These are phyloP conservation scores for Colletotrichum sp. DNA, from an alignment of 2,329 filamentous ascomycete species.

Conservation along the genomic window DNA sequence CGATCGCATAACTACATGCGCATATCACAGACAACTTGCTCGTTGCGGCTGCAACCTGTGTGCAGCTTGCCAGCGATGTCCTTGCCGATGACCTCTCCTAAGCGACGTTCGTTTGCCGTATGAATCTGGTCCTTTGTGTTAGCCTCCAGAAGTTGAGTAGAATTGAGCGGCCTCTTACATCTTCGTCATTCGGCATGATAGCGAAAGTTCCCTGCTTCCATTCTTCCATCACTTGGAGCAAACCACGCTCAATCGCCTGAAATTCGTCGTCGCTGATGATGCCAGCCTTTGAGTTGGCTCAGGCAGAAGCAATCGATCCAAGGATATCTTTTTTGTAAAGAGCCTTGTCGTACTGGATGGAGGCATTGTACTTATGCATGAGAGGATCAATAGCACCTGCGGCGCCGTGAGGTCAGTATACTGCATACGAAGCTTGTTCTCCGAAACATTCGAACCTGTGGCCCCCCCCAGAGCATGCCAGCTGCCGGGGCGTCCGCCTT, in stretches of 20 bases:
- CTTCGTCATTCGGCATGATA: slow-evolving; percentile 22
- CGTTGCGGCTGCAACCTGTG: slow-evolving; percentile 72
- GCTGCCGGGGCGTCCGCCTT: slow-evolving; percentile 31
- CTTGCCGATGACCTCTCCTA: slow-evolving; percentile 73
- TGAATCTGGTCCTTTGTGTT: slow-evolving; percentile 50
- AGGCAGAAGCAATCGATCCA: slow-evolving; percentile 68
- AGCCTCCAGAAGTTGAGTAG: slow-evolving; percentile 4
- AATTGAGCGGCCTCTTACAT: slow-evolving; percentile 13
- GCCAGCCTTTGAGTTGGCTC: slow-evolving; percentile 64
- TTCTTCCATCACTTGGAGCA: slow-evolving; percentile 42
- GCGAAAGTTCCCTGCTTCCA: slow-evolving; percentile 30
- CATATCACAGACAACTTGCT: slow-evolving; percentile 77
- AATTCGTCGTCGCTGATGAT: slow-evolving; percentile 68
- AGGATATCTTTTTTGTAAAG: slow-evolving; percentile 70
- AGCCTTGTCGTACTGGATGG: slow-evolving; percentile 68
- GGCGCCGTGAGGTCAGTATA: background rate
- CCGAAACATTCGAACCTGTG: slow-evolving; percentile 41
- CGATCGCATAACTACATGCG: slow-evolving; percentile 60
- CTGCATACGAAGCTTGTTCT: background rate
- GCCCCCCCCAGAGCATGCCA: slow-evolving; percentile 34
- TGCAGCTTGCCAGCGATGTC: slow-evolving; percentile 74
- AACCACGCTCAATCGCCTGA: slow-evolving; percentile 63
- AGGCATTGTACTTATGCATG: slow-evolving; percentile 61
- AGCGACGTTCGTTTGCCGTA: slow-evolving; percentile 59
- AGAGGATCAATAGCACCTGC: slow-evolving; percentile 20